Evolutionary conservation across 2,329 filamentous ascomycete genomes (phyloP), one percentile per base, ranked within the genome.

Genomic region (Pseudogymnoascus sp.): DNA sequence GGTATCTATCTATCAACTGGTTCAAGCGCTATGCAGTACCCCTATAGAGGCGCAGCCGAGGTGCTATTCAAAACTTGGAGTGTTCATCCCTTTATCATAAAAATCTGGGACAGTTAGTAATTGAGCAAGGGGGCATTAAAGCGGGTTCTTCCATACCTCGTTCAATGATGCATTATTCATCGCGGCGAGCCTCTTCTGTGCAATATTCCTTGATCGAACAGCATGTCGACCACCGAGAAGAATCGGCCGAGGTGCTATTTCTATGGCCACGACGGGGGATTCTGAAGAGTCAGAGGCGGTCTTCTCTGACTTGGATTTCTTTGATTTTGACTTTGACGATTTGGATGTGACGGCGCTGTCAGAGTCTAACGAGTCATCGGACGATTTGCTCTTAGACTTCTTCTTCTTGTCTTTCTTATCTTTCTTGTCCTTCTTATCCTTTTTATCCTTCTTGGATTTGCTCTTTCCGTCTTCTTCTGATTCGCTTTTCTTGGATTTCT

Each of bases 181-280:
- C 63, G 92, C 83, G 2, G 92, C 92, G 78, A 88, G 84, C 69
- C 86, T 87, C 79, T 97, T 97, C 69, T 94, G 90, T 62, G 88
- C 88, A 70, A 97, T 96, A 74, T 92, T 91, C 64, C 91, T 83
- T 67, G 90, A 86, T 66, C 93, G 81, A 55, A 92, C 85, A 61
- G 89, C 83, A 72, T 92, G 90, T 66, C 91, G 83, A 58, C 82
- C 76, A 73, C 75, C 76, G 64, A 73, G 77, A 63, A 80, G 79
- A 31, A 77, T 81, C 29, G 78, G 78, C 51, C 75, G 78, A 61
- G 76, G 77, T 58, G 78, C 77, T 25, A 74, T 77, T 21, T 75
- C 78, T 2, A 76, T 74, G 1, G 72, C 72, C 5, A 76, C 75
- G 17, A 73, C 75, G 25, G 41, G 65, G 63, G 65, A 69, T 63